A percentile compares a stretch with the other conserved stretches of the same genome.
phyloP scores from a whole-genome alignment of 2,329 filamentous ascomycete genomes.

The Triangularia verruculosa region DNA sequence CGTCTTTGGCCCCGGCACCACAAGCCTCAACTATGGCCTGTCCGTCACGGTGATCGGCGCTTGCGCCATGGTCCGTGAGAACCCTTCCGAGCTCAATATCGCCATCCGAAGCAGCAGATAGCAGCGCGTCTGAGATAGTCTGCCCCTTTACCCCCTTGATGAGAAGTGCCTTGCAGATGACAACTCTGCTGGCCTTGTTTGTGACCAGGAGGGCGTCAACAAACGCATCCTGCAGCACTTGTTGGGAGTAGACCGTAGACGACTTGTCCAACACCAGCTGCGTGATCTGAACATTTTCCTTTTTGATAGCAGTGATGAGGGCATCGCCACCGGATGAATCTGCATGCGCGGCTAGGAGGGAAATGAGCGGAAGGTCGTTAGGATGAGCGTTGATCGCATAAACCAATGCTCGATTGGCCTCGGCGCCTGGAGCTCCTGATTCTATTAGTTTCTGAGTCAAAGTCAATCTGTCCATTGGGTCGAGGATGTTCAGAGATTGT shows the following conservation, averaged over 20 bases:
- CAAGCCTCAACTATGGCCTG: constrained; percentile 55
- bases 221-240: constrained; percentile 43
- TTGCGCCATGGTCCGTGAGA: constrained; percentile 51
- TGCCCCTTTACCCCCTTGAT: constrained; percentile 44
- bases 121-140: constrained; percentile 48
- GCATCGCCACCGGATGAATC: constrained; percentile 51
- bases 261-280: constrained; percentile 42
- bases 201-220: constrained; percentile 42
- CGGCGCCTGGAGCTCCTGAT: constrained; percentile 45
- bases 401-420: constrained; percentile 50
- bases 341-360: constrained; percentile 43
- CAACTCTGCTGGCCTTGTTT: constrained; percentile 39
- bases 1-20: constrained; percentile 46
- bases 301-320: constrained; percentile 44
- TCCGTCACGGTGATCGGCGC: constrained; percentile 48
- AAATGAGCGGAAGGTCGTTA: constrained; percentile 48
- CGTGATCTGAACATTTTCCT: constrained; percentile 45
- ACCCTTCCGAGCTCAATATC: constrained; percentile 51
- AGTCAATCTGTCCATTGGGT: constrained; percentile 49
- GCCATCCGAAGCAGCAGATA: constrained; percentile 51
- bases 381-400: constrained; percentile 49
- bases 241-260: constrained; percentile 35
- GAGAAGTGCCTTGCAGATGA: constrained; percentile 46
- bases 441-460: constrained; percentile 51
- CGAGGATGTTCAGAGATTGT: constrained; percentile 49